Conservation (phyloP, 2,329 filamentous ascomycete species). For the Cercospora beticola region DNA sequence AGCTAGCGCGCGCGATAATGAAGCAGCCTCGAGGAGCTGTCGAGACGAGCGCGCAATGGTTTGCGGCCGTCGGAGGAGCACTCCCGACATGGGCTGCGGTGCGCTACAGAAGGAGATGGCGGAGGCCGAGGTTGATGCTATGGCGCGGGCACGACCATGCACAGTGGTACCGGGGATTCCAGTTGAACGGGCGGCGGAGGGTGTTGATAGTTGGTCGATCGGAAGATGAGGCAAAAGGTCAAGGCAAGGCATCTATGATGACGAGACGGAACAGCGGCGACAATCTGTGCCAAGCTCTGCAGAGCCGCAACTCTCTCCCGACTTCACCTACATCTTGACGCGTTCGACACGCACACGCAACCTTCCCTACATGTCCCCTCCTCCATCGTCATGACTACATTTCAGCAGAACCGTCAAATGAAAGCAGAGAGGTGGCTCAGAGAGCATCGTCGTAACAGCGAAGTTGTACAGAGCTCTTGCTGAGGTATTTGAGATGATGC, state of each 20-base stretch:
- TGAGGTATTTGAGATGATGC: background rate
- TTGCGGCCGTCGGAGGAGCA: conserved; percentile 39
- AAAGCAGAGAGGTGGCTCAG: background rate
- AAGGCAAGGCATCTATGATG: conserved; percentile 1
- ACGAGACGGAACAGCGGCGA: background rate
- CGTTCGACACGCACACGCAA: background rate
- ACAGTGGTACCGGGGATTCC: background rate
- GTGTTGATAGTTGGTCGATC: background rate
- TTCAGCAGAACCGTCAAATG: background rate
- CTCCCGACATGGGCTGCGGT: conserved; percentile 33
- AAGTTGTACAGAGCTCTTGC: background rate
- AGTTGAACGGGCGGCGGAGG: background rate
- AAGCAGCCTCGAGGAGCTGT: conserved; percentile 36
- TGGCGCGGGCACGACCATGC: background rate
- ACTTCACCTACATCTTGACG: background rate
- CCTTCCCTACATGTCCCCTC: background rate
- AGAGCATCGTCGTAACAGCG: background rate
- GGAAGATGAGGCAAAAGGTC: background rate
- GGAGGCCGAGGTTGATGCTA: background rate
- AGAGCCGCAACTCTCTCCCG: background rate
- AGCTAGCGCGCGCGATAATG: conserved; percentile 38
- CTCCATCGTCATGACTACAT: background rate
- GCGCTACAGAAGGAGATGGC: background rate
- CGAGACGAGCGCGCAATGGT: conserved; percentile 37
- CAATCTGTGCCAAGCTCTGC: background rate